A percentile compares a stretch with the other conserved stretches of the same genome.
Conservation (phyloP, 495 filamentous ascomycete species). For the Poronia punctata region DNA sequence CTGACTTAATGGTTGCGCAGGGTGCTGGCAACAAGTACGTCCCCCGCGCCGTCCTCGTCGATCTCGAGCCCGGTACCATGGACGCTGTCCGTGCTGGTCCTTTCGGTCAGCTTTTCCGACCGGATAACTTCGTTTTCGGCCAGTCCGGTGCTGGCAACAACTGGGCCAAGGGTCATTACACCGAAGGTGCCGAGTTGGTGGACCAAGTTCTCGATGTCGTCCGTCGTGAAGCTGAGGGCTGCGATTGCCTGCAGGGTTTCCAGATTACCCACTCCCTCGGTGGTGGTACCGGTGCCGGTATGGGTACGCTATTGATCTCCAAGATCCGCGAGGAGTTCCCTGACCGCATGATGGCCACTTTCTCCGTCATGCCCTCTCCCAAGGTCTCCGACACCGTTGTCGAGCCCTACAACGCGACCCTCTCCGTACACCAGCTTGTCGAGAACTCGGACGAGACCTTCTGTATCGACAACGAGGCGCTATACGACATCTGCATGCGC, state of each 20-base stretch:
- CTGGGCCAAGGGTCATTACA: conserved; percentile 99
- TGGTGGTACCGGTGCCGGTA: conserved; percentile 99
- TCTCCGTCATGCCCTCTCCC: conserved; percentile 98
- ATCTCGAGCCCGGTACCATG: conserved; percentile 98
- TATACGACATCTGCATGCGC: conserved; percentile 99
- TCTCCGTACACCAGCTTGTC: conserved; percentile 98
- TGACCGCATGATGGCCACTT: conserved; percentile 99
- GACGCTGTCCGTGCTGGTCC: conserved; percentile 98
- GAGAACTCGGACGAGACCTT: conserved; percentile 99
- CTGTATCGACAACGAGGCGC: conserved; percentile 99
- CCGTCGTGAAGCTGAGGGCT: conserved; percentile 96
- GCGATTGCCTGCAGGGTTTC: conserved; percentile 99
- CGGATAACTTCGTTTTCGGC: conserved; percentile 99
- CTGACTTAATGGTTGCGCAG: conserved; percentile 36
- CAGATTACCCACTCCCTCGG: conserved; percentile 99
- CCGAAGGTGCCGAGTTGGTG: conserved; percentile 97
- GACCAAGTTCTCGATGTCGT: conserved; percentile 98
- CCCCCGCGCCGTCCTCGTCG: conserved; percentile 97
- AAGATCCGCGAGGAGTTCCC: conserved; percentile 99
- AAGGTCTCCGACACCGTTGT: conserved; percentile 99
- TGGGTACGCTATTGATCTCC: conserved; percentile 99
- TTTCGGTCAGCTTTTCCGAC: conserved; percentile 98
- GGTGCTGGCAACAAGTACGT: conserved; percentile 97
- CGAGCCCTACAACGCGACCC: conserved; percentile 99
- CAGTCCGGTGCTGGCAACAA: conserved; percentile 99